Base-by-base conservation (phyloP, 768 basidiomycete genomes). In the Chalciporus chontae region DNA sequence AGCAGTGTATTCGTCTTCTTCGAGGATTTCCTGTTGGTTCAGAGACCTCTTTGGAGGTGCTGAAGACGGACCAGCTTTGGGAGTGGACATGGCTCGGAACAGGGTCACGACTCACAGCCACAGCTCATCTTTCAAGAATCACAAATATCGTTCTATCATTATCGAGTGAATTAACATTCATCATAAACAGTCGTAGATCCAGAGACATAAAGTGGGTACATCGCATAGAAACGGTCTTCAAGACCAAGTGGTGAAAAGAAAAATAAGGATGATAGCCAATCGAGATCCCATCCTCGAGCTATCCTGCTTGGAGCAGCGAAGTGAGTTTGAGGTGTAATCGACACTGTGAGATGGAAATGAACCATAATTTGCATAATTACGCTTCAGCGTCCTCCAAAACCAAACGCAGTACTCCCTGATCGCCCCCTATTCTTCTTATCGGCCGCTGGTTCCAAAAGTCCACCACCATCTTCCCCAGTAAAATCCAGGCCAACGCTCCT, bases 1-100 rank as follows among this genome's bases (percentile, higher is more conserved):
- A 40, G 81, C 83, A 2, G 92, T 94, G 67, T 98, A 98, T 64
- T 94, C 92, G 55, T 98, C 96, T 74, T 99, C 96, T 43, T 91
- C 88, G 13, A 90, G 78, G 13, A 91, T 76, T 11, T 76, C 61
- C 60, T 92, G 90, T 13, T 75, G 71, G 63, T 87, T 87, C 49
- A 92, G 73, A 15, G 90, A 92, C 21, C 77, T 79, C 54, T 73
- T 71, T 19, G 61, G 43, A 0, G 52, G 40, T 1, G 67, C 59
- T 10, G 68, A 60, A 4, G 65, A 64, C 15, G 67, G 61, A 13
- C 55, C 58, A 42, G 50, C 53, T 23, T 60, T 53, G 3, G 71
- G 57, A 8, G 61, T 61, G 11, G 72, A 65, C 69, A 73, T 70
- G 8, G 46, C 19, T 40, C 21, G 3, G 14, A 40, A 50, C 23